Base-by-base conservation (phyloP, 2,329 filamentous ascomycete species). In the Fusarium drepaniforme region DNA sequence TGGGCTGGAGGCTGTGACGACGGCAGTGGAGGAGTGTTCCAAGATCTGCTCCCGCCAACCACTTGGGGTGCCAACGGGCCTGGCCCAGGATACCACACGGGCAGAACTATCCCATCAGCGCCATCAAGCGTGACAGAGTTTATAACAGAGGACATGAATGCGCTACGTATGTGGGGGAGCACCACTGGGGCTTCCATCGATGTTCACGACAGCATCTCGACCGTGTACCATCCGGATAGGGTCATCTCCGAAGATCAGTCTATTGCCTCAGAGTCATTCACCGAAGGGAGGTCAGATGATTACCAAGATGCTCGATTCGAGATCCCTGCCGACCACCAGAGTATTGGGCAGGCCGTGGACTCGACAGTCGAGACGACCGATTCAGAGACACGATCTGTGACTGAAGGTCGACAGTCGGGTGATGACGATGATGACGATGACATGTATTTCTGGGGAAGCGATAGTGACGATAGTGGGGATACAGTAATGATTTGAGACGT, bases 1-100 rank as follows among this genome's bases (percentile, higher is more conserved):
- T 93, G 91, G 91, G 91, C 90, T 0, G 91, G 89, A 5, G 92
- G 84, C 1, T 80, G 83, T 51, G 84, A 90, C 68, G 88, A 90
- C 72, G 85, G 85, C 18, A 88, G 86, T 6, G 87, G 88, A 25
- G 86, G 86, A 8, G 86, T 89, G 2, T 88, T 87, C 65, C 84
- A 86, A 71, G 67, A 80, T 0, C 72, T 74, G 4, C 81, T 87
- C 15, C 86, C 86, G 0, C 81, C 82, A 1, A 81, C 86, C 1
- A 81, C 85, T 1, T 82, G 86, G 77, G 87, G 86, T 0, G 85
- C 87, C 2, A 83, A 77, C 30, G 85, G 86, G 0, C 87, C 87
- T 2, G 87, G 87, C 0, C 87, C 87, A 5, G 81, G 80, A 4
- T 88, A 85, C 71, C 85, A 86, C 73, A 88, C 87, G 0, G 87